Evolutionary conservation across 106 monocot species (phyloP).

Genomic region (Cymbidium sinense): DNA sequence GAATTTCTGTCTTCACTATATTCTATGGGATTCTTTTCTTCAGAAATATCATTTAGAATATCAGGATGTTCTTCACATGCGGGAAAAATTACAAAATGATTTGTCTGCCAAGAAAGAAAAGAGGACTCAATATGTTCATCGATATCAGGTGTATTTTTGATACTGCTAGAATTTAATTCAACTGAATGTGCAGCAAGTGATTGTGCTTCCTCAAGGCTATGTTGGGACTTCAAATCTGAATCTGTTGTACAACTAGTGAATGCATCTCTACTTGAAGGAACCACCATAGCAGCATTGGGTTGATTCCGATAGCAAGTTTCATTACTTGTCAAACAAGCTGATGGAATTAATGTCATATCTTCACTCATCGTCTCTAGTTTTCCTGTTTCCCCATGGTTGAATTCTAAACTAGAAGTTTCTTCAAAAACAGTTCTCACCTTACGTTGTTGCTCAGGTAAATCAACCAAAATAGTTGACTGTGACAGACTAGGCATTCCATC

Average conservation of each 20-base stretch:
- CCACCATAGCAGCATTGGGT: conserved; percentile 8
- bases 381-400: neutral
- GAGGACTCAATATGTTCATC: neutral
- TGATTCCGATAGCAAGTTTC: neutral
- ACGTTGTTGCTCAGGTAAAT: conserved; percentile 9
- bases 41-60: neutral
- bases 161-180: neutral
- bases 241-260: conserved; percentile 9
- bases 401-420: conserved; percentile 1
- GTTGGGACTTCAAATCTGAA: conserved; percentile 11
- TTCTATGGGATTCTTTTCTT: neutral
- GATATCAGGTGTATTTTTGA: no score
- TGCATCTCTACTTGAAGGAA: conserved; percentile 11
- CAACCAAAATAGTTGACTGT: conserved; percentile 11
- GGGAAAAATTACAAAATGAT: neutral
- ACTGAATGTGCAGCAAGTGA: conserved; percentile 8
- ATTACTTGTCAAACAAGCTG: conserved; percentile 20
- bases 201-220: conserved; percentile 14
- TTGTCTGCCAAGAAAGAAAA: neutral
- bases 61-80: neutral
- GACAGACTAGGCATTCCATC: conserved; percentile 2
- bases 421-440: conserved; percentile 1
- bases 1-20: neutral
- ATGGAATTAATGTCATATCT: conserved; percentile 13
- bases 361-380: conserved; percentile 12